Evolutionary conservation across 139 green algal genomes (phyloP).

Genomic region (Parachlorella kessleri): DNA sequence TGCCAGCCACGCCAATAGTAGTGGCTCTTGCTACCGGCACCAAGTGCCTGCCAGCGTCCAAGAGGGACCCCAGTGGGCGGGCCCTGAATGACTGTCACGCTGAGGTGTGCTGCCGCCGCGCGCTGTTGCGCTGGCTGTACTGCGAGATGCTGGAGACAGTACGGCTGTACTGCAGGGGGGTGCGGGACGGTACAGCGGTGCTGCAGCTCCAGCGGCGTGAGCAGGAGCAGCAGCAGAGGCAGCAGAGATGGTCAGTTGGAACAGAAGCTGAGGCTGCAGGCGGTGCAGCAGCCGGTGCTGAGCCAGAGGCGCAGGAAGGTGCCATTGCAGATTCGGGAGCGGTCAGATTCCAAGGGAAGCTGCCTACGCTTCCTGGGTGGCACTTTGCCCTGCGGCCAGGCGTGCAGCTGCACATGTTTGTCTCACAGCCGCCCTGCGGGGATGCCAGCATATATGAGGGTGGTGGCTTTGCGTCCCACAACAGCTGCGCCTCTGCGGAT

Average conservation of each 20-base stretch:
- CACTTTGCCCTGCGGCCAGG: slow-evolving; percentile 51
- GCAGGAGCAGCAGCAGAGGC: neutral
- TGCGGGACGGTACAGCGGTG: neutral
- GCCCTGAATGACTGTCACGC: slow-evolving; percentile 83
- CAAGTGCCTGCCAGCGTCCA: slow-evolving; percentile 70
- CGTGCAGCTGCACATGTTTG: slow-evolving; percentile 75
- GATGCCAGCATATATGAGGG: slow-evolving; percentile 76
- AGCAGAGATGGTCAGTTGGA: no score
- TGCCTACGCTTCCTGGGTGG: slow-evolving; percentile 8
- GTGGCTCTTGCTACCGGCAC: slow-evolving; percentile 81
- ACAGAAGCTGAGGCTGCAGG: neutral
- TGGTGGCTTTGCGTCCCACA: no score
- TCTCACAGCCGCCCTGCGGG: slow-evolving; percentile 85
- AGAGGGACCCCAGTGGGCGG: slow-evolving; percentile 14
- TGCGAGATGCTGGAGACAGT: slow-evolving; percentile 41
- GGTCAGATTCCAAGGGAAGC: neutral
- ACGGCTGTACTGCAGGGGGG: neutral
- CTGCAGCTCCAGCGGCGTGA: neutral
- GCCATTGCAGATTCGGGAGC: no score
- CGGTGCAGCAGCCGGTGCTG: neutral
- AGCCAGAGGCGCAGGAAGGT: neutral
- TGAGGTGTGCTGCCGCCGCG: slow-evolving; percentile 70
- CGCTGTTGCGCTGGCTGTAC: slow-evolving; percentile 73
- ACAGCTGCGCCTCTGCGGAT: no score
- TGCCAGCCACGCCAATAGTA: slow-evolving; percentile 17